Base-by-base conservation (phyloP, 768 basidiomycete genomes). In the Termitomyces sp. region DNA sequence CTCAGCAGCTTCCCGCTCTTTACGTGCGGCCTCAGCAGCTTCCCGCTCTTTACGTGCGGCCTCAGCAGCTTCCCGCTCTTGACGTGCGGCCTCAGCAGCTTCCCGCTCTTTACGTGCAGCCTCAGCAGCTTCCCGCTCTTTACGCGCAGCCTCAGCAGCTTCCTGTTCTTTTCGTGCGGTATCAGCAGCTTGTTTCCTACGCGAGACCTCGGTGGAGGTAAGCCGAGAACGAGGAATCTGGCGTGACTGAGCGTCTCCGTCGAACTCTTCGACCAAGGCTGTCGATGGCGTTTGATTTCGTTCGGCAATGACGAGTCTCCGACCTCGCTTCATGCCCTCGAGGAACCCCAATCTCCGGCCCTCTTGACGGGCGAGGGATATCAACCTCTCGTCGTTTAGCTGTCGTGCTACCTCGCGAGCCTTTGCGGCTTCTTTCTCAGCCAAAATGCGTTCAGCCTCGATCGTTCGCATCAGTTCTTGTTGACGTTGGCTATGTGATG, bases 341-440 rank as follows among this genome's bases (percentile, higher is more conserved):
- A 77, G 73, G 57, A 67, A 76, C 1, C 76, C 76, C 55, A 70
- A 60, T 51, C 61, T 65, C 37, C 83, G 68, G 5, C 85, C 86
- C 47, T 84, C 77, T 61, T 85, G 83, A 41, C 75, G 73, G 3
- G 86, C 86, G 0, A 73, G 60, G 2, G 79, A 64, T 3, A 83
- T 44, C 45, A 79, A 61, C 37, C 73, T 78, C 67, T 85, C 79
- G 54, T 84, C 76, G 55, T 81, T 79, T 42, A 85, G 59, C 65
- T 77, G 78, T 27, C 86, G 72, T n/a, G 84, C 75, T 35, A 75
- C 72, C n/a, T 68, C 73, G 30, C 83, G 74, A 21, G 84, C 75
- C 28, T 76, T 67, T 21, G 61, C 56, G 8, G 74, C 72, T 12
- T 67, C 67, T 2, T 62, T 62, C 48, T 74, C 69, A 1, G 72